Evolutionary conservation across 2,329 filamentous ascomycete species (phyloP), one percentile per base, ranked within the genome.

Genomic region (Tympanopsis confertula): DNA sequence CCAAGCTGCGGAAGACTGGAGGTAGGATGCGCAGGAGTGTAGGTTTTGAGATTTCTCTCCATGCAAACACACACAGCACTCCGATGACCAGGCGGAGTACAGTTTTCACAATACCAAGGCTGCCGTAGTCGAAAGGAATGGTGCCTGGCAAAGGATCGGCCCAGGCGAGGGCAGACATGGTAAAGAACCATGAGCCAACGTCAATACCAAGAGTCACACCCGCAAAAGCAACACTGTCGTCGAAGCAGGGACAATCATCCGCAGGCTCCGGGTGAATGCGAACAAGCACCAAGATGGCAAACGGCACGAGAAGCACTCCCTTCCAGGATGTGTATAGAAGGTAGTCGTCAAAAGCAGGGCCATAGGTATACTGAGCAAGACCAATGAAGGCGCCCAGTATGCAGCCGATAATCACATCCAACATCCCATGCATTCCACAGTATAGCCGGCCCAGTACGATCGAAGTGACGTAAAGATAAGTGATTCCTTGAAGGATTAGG

Each of bases 381-480:
- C 12, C 15, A 13, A 33, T 33, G 7, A 70, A 49, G 3, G 69
- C 73, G 7, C 81, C 81, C 12, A 85, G 62, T 2, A 66, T 46
- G 46, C 70, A 74, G 3, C 81, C 81, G 38, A 80, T 57, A 4
- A 80, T 55, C 17, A 84, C 78, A 53, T 86, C 81, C 35, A 81
- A 66, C 57, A 85, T 82, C 13, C 81, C 81, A 56, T 86, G 81
- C 81, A 86, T 85, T 36, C 81, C 81, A 49, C 81, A 85, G 51
- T 85, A 85, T 35, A 85, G 58, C 26, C 81, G 67, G 2, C 81
- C 81, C 29, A 84, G 54, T 18, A 82, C 68, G 46, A 86, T 84
- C 3, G 80, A 83, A 14, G 68, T 57, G 5, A 74, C 78, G 49
- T 84, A 86, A 39, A 72, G 65, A 48, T 78, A 79, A 39, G 72